phyloP scores from a whole-genome alignment of 176 grass and related monocot species.

The Carex littledalei region DNA sequence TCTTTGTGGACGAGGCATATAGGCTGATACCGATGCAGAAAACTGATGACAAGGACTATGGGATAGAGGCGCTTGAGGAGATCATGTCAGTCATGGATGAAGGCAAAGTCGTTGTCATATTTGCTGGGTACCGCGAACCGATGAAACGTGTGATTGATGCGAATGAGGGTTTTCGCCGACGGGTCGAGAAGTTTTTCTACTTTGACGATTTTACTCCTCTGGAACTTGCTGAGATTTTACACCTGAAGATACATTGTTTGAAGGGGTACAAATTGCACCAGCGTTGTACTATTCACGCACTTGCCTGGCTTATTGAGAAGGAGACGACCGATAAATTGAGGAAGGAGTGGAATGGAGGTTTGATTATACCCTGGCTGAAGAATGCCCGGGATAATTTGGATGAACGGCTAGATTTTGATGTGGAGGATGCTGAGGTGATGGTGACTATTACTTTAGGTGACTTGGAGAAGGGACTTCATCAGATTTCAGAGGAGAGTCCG shows the following conservation, averaged over 20 bases:
- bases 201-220: constrained; percentile 70
- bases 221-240: constrained; percentile 81
- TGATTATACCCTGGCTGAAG: constrained; percentile 64
- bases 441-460: constrained; percentile 78
- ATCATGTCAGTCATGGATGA: constrained; percentile 98
- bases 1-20: constrained; percentile 97
- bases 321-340: constrained; percentile 54
- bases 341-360: constrained; percentile 80
- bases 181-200: constrained; percentile 84
- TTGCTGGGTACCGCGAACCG: constrained; percentile 83
- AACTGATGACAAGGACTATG: constrained; percentile 93
- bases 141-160: constrained; percentile 91
- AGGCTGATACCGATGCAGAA: constrained; percentile 59
- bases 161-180: constrained; percentile 84
- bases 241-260: constrained; percentile 64
- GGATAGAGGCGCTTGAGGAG: constrained; percentile 94
- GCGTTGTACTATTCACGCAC: constrained; percentile 39
- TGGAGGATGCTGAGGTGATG: constrained; percentile 40
- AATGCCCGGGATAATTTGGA: constrained; percentile 88
- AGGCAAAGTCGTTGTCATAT: constrained; percentile 79
- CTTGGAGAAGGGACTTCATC: constrained; percentile 67
- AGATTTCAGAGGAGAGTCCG: constrained; percentile 33
- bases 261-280: constrained; percentile 79
- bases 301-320: constrained; percentile 49
- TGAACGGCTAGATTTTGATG: constrained; percentile 75